Conservation (phyloP, 192 early-diverging fungal species). For the Backusella parvicylindrica region DNA sequence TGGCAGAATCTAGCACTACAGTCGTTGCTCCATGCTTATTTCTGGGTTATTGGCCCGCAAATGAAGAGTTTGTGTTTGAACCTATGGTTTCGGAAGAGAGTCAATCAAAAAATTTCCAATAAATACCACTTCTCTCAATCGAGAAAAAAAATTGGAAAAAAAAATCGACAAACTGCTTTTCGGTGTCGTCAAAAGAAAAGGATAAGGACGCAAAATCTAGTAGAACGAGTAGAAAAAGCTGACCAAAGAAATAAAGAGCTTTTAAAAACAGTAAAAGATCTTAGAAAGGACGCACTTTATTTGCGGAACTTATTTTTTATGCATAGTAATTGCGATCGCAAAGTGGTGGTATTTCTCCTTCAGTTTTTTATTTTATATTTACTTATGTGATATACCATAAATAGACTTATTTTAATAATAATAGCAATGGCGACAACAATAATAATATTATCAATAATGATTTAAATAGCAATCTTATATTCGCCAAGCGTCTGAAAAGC, state of each 20-base stretch:
- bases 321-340: constrained; percentile 18
- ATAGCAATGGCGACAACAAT: too few species aligned
- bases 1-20: neutral
- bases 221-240: constrained; percentile 1
- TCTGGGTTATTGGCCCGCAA: neutral
- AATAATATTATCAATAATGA: neutral
- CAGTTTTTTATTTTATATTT: neutral
- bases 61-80: neutral
- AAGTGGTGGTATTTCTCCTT: constrained; percentile 18
- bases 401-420: neutral
- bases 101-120: neutral
- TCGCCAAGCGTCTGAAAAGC: neutral
- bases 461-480: neutral
- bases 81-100: neutral
- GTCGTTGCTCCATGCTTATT: neutral
- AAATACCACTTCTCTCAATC: neutral
- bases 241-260: constrained; percentile 18
- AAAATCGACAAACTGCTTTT: constrained; percentile 11
- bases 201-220: constrained; percentile 12
- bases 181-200: constrained; percentile 33
- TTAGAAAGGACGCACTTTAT: constrained; percentile 17
- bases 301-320: constrained; percentile 19
- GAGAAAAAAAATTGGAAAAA: neutral
- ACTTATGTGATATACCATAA: neutral
- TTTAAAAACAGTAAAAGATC: neutral